Conservation (phyloP, 163 green algal species). For the Picocystis sp. region DNA sequence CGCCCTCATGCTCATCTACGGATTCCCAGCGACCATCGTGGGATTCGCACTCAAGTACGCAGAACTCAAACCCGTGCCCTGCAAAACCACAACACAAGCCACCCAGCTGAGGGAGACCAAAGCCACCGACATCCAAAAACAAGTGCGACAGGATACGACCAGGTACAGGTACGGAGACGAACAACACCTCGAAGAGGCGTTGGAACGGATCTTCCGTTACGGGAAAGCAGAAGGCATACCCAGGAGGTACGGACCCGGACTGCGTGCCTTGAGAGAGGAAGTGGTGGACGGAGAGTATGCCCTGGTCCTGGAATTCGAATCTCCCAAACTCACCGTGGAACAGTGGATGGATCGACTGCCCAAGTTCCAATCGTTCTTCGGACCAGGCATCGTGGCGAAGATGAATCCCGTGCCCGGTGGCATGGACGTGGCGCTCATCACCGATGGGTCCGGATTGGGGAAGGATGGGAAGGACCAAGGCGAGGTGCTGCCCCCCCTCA, state of each 20-base stretch:
- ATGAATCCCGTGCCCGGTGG: conserved; percentile 16
- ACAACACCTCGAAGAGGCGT: conserved; percentile 90
- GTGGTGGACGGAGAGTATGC: conserved; percentile 56
- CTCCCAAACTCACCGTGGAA: conserved; percentile 4
- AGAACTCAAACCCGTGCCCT: conserved; percentile 73
- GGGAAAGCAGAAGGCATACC: conserved; percentile 47
- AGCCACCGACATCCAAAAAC: conserved; percentile 90
- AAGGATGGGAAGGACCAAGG: no score
- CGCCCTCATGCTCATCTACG: conserved; percentile 86
- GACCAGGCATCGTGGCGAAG: conserved; percentile 56
- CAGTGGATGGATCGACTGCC: conserved; percentile 43
- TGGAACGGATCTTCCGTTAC: conserved; percentile 83
- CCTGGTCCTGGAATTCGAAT: conserved; percentile 71
- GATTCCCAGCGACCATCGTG: conserved; percentile 84
- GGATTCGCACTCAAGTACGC: conserved; percentile 89
- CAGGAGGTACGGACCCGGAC: conserved; percentile 43
- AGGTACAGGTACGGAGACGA: conserved; percentile 92
- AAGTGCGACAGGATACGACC: conserved; percentile 37
- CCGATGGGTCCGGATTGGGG: conserved; percentile 46
- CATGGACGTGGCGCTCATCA: conserved; percentile 45
- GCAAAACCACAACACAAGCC: conserved; percentile 34
- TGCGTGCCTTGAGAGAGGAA: conserved; percentile 63
- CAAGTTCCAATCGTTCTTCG: conserved; percentile 90
- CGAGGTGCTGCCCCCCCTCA: no score
- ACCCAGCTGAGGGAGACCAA: conserved; percentile 53